A percentile compares a stretch with the other conserved stretches of the same genome.
Conservation (phyloP, 2,329 filamentous ascomycete species). For the Diplodia seriata region DNA sequence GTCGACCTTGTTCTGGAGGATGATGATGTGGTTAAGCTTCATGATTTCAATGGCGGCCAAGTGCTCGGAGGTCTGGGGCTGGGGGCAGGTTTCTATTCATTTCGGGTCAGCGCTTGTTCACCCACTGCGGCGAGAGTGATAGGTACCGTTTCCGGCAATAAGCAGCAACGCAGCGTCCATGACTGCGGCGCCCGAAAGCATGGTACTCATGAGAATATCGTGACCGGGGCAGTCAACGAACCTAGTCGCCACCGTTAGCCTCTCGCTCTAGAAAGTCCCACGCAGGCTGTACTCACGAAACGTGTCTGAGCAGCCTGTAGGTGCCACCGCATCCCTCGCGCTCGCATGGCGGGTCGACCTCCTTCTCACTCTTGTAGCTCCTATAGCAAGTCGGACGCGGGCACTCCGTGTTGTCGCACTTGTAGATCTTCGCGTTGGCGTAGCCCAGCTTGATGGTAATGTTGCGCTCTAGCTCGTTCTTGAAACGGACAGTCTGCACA, state of each 20-base stretch:
- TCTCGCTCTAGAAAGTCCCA: background rate
- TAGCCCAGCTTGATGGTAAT: slow-evolving; percentile 99
- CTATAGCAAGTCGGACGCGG: slow-evolving; percentile 94
- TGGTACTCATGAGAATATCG: slow-evolving; percentile 99
- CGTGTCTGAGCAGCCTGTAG: slow-evolving; percentile 88
- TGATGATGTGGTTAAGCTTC: slow-evolving; percentile 99
- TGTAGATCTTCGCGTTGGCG: slow-evolving; percentile 99
- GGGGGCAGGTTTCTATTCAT: slow-evolving; percentile 80
- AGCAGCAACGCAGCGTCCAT: slow-evolving; percentile 98
- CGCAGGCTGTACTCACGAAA: slow-evolving; percentile 72
- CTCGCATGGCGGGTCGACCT: slow-evolving; percentile 95
- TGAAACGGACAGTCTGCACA: slow-evolving; percentile 98
- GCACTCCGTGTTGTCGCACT: slow-evolving; percentile 91
- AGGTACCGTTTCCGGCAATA: slow-evolving; percentile 80
- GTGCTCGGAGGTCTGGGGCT: slow-evolving; percentile 98
- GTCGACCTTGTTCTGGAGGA: slow-evolving; percentile 99
- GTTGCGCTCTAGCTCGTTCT: slow-evolving; percentile 99
- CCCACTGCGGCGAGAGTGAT: too few species aligned
- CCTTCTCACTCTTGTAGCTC: slow-evolving; percentile 99
- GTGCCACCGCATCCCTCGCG: slow-evolving; percentile 86
- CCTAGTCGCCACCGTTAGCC: slow-evolving; percentile 53
- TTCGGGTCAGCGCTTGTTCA: slow-evolving; percentile 3
- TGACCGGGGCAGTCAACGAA: slow-evolving; percentile 99
- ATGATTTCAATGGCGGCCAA: slow-evolving; percentile 99
- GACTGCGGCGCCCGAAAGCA: slow-evolving; percentile 98